These are phyloP conservation scores for Sporothrix euskadiensis DNA, from an alignment of 2,329 filamentous ascomycete genomes.

Conservation along the genomic window DNA sequence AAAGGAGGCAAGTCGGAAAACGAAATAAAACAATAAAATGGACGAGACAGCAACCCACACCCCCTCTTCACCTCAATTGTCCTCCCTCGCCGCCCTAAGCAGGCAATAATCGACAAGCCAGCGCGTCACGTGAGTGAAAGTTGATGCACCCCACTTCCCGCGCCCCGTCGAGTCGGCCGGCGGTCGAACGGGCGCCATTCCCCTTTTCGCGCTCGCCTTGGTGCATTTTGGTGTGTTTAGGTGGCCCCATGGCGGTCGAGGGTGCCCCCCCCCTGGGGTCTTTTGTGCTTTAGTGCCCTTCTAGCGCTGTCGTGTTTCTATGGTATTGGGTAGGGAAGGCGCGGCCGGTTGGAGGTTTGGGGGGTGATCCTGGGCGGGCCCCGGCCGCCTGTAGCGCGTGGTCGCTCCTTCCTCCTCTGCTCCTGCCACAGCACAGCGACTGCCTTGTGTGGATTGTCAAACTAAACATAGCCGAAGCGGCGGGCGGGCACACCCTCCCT, in stretches of 20 bases:
- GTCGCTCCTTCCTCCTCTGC: background rate
- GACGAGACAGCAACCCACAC: background rate
- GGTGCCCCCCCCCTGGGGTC: background rate
- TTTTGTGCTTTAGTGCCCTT: conserved; percentile 22
- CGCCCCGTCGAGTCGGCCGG: conserved; percentile 30
- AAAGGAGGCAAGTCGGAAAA: background rate
- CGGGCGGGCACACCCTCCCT: background rate
- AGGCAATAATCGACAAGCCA: conserved; percentile 20
- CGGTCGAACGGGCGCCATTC: conserved; percentile 32
- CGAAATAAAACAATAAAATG: conserved; percentile 16
- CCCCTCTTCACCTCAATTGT: background rate
- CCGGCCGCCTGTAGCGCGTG: background rate
- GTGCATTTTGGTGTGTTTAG: conserved; percentile 4
- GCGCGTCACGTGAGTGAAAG: conserved; percentile 29
- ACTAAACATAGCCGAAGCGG: background rate
- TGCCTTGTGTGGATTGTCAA: background rate
- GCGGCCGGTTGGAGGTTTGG: conserved; percentile 6
- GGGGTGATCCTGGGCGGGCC: conserved; percentile 9
- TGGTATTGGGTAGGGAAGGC: conserved; percentile 5
- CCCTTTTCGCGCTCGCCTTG: conserved; percentile 29
- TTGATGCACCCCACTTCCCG: conserved; percentile 31
- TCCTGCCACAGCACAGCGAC: background rate
- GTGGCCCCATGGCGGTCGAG: conserved; percentile 7
- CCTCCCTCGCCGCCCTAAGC: conserved; percentile 14
- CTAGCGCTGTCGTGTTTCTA: conserved; percentile 20